Conservation (phyloP, 306 rosid genomes). For the Cyclanthera cordifolia region DNA sequence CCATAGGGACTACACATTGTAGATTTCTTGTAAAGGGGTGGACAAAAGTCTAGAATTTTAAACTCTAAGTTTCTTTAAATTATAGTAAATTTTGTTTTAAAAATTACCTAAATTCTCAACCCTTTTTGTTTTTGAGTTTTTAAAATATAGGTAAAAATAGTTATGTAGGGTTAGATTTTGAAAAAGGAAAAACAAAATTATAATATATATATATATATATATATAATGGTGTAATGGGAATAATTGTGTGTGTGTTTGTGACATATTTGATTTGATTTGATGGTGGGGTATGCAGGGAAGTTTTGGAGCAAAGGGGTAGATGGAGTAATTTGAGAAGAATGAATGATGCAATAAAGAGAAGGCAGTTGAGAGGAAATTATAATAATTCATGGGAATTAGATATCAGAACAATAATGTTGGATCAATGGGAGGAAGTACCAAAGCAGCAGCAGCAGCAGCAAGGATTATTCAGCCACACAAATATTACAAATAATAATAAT, state of each 20-base stretch:
- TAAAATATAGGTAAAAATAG: too few relatives aligned
- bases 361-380: not conserved
- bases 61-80: too few relatives aligned
- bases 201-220: too few relatives aligned
- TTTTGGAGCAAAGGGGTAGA: constrained; percentile 4
- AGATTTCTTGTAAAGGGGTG: too few relatives aligned
- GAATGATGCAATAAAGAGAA: not conserved
- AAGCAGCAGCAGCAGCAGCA: constrained; percentile 58
- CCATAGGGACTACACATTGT: too few relatives aligned
- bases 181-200: too few relatives aligned
- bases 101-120: too few relatives aligned
- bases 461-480: constrained; percentile 35
- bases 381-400: constrained; percentile 10
- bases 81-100: too few relatives aligned
- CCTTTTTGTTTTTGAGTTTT: too few relatives aligned
- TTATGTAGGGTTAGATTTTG: too few relatives aligned
- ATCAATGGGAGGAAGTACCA: constrained; percentile 28
- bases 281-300: not conserved
- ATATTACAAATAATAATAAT: not conserved
- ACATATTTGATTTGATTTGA: not conserved
- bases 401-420: not conserved
- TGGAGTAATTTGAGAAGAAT: constrained; percentile 7
- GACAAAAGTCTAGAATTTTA: too few relatives aligned
- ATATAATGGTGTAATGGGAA: too few relatives aligned
- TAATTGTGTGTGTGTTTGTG: not conserved